Conservation (phyloP, 192 early-diverging fungal species). For the Podila verticillata region DNA sequence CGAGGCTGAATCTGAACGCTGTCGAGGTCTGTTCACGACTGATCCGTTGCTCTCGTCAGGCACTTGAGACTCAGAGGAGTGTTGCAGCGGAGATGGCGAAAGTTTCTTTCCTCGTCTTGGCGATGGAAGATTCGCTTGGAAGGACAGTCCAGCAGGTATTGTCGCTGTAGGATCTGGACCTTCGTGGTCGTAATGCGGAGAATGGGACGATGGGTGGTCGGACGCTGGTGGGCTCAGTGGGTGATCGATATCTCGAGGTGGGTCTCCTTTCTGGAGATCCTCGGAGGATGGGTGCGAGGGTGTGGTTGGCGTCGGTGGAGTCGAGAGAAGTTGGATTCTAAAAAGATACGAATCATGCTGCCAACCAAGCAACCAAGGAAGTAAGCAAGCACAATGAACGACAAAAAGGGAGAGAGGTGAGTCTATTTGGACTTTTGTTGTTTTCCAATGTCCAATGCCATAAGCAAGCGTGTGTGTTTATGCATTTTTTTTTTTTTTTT, state of each 20-base stretch:
- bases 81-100: neutral
- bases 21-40: neutral
- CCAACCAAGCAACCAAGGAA: neutral
- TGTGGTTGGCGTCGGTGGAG: neutral
- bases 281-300: neutral
- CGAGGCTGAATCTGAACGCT: neutral
- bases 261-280: constrained; percentile 9
- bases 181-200: neutral
- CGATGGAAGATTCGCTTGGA: neutral
- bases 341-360: constrained; percentile 36
- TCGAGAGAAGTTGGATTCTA: constrained; percentile 32
- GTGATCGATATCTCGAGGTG: neutral
- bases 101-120: neutral
- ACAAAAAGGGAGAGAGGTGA: neutral
- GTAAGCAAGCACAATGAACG: neutral
- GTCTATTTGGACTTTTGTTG: neutral
- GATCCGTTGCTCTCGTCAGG: neutral
- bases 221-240: neutral
- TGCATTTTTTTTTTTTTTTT: neutral
- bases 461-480: neutral
- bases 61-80: neutral
- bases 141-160: neutral
- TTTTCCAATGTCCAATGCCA: constrained; percentile 3
- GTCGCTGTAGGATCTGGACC: neutral
- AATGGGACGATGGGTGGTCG: neutral